Base-by-base conservation (phyloP, 371 early-diverging fungal species). In the Zancudomyces culisetae region DNA sequence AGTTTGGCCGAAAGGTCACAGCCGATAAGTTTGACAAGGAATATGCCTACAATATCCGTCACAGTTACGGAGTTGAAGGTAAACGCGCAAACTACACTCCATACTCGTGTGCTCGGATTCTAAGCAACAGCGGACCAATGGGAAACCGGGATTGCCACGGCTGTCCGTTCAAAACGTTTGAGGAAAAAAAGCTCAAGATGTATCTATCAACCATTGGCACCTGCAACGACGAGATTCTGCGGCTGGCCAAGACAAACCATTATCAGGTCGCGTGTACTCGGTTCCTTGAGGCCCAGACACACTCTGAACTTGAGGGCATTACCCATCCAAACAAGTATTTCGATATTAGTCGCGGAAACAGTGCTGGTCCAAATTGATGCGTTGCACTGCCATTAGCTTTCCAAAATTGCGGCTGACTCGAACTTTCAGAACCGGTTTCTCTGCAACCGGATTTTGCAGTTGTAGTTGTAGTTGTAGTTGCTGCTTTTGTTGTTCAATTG, bases 11-110 rank as follows among this genome's bases (percentile, higher is more conserved):
- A 35, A 77, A 75, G 30, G 62, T 79, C 41, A 77, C 83, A n/a
- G 90, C 84, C 45, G 90, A 89, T 50, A 77, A 85, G 56, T 98
- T 98, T 65, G 74, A 86, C 54, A 98, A 90, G 77, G 77, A 74
- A 15, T 95, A 98, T 57, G 77, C 91, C 0, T 99, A 99, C 71
- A 87, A 87, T 58, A 81, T 99, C 52, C 76, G 98, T 29, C 95
- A 97, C 73, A 90, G 84, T 62, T 99, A 98, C 69, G 99, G 99
- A 49, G 60, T 84, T 59, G 99, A 98, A 66, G 99, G 99, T 24
- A 85, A 82, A 48, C 82, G 97, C 18, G 78, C 77, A 12, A 80
- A 93, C 61, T 99, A 97, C 68, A 70, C 75, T 10, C 86, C 97
- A 1, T 95, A 81, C 68, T 80, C 77, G 43, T 99, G 99, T 68